Conservation (phyloP, 2,329 filamentous ascomycete species). For the Fusarium euwallaceae region DNA sequence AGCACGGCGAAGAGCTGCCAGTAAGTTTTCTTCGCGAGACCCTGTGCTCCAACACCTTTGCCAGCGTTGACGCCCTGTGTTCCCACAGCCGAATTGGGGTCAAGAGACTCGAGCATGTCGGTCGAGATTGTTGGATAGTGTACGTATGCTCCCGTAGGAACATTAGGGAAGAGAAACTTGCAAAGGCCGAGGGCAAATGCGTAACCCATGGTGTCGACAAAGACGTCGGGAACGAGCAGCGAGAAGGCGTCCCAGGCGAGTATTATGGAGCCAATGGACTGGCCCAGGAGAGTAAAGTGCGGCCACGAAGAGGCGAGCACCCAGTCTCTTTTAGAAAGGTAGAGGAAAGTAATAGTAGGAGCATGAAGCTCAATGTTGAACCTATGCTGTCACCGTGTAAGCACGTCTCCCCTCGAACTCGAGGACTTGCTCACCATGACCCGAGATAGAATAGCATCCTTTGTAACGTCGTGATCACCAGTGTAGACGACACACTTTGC, state of each 20-base stretch:
- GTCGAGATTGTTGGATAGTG: constrained; percentile 99
- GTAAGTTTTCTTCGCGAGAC: constrained; percentile 81
- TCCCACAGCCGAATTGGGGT: constrained; percentile 70
- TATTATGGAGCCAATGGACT: constrained; percentile 88
- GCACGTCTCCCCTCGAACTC: neutral
- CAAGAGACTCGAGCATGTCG: constrained; percentile 91
- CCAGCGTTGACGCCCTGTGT: constrained; percentile 85
- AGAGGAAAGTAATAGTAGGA: constrained; percentile 87
- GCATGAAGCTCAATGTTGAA: constrained; percentile 94
- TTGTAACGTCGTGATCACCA: constrained; percentile 90
- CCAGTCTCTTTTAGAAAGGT: constrained; percentile 88
- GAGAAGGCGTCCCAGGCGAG: constrained; percentile 93
- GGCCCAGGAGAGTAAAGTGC: constrained; percentile 92
- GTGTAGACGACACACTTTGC: constrained; percentile 95
- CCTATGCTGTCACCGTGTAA: constrained; percentile 68
- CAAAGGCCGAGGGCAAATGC: constrained; percentile 88
- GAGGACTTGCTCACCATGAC: constrained; percentile 72
- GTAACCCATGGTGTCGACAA: constrained; percentile 98
- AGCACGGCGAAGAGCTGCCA: constrained; percentile 87
- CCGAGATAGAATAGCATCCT: constrained; percentile 80
- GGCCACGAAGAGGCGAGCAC: constrained; percentile 91
- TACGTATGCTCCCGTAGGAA: constrained; percentile 93
- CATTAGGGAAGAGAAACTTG: constrained; percentile 82
- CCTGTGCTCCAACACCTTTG: constrained; percentile 78
- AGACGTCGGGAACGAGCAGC: constrained; percentile 92